Evolutionary conservation across 164 flowering plant species (phyloP).

Genomic region (Saururus chinensis): DNA sequence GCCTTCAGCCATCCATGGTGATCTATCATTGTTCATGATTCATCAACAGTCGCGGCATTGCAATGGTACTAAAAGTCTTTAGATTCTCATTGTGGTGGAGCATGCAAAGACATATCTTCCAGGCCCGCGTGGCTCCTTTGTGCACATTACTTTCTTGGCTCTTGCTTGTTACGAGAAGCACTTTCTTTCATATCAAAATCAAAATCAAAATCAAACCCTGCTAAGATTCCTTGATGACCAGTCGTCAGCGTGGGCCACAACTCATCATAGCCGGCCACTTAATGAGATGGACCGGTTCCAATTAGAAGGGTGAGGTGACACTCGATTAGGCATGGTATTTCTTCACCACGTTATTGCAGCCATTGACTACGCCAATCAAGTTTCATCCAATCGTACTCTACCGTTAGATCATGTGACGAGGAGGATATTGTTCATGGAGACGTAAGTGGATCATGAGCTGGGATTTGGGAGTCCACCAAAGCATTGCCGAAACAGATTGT

Average conservation of each 20-base stretch:
- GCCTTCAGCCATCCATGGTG: too few species aligned
- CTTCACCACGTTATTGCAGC: too few species aligned
- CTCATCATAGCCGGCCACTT: neutral
- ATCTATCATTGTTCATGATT: too few species aligned
- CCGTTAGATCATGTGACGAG: neutral
- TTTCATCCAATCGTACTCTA: neutral
- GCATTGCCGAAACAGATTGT: neutral
- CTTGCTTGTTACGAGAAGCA: too few species aligned
- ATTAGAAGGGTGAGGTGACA: neutral
- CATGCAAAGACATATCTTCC: too few species aligned
- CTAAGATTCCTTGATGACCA: neutral
- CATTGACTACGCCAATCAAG: too few species aligned
- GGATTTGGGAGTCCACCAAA: neutral
- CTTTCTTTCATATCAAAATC: neutral
- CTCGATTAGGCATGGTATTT: too few species aligned
- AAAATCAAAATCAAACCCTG: neutral
- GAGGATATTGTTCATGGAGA: neutral
- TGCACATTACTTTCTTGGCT: too few species aligned
- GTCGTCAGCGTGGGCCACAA: neutral
- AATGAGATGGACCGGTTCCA: too few species aligned
- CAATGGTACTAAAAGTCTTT: too few species aligned
- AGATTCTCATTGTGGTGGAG: too few species aligned
- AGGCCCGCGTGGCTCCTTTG: neutral
- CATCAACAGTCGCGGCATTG: too few species aligned
- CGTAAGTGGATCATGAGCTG: neutral